phyloP scores from a whole-genome alignment of 768 basidiomycete species.

The Lentinula lateritia region DNA sequence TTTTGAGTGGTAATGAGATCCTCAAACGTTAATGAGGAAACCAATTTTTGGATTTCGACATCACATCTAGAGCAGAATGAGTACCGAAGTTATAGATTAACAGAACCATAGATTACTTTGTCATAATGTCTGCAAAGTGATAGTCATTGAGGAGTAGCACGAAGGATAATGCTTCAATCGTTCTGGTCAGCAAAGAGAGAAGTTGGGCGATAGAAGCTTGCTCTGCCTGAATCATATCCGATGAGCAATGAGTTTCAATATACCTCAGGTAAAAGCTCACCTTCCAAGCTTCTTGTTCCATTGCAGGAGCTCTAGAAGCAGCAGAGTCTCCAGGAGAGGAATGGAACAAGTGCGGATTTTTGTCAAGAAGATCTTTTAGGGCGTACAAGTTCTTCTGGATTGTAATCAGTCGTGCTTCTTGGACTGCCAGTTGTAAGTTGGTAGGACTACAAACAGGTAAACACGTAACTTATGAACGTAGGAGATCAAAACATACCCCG shows the following conservation, averaged over 20 bases:
- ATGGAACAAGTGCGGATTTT: slow-evolving; percentile 83
- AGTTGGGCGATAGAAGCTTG: slow-evolving; percentile 79
- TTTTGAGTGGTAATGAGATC: slow-evolving; percentile 80
- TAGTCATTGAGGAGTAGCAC: slow-evolving; percentile 90
- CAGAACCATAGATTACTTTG: slow-evolving; percentile 42
- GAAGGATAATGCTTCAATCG: slow-evolving; percentile 94
- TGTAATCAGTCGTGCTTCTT: slow-evolving; percentile 58
- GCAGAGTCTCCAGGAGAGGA: slow-evolving; percentile 69
- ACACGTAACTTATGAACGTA: not conserved
- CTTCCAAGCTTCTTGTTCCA: slow-evolving; percentile 88
- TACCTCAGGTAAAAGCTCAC: slow-evolving; percentile 28
- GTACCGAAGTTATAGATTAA: not conserved
- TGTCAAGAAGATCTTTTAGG: slow-evolving; percentile 70
- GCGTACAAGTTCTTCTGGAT: slow-evolving; percentile 77
- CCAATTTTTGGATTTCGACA: slow-evolving; percentile 59
- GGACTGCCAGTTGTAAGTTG: slow-evolving; percentile 52
- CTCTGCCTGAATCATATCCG: slow-evolving; percentile 52
- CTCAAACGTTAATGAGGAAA: slow-evolving; percentile 74
- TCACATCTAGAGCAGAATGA: slow-evolving; percentile 52
- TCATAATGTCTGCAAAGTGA: slow-evolving; percentile 76
- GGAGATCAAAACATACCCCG: slow-evolving; percentile 38
- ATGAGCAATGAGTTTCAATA: slow-evolving; percentile 1
- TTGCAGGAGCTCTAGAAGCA: slow-evolving; percentile 48
- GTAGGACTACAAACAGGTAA: not conserved
- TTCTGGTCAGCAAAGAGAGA: slow-evolving; percentile 67